phyloP scores from a whole-genome alignment of 2,329 filamentous ascomycete genomes.

The Purpureocillium takamizusanense region DNA sequence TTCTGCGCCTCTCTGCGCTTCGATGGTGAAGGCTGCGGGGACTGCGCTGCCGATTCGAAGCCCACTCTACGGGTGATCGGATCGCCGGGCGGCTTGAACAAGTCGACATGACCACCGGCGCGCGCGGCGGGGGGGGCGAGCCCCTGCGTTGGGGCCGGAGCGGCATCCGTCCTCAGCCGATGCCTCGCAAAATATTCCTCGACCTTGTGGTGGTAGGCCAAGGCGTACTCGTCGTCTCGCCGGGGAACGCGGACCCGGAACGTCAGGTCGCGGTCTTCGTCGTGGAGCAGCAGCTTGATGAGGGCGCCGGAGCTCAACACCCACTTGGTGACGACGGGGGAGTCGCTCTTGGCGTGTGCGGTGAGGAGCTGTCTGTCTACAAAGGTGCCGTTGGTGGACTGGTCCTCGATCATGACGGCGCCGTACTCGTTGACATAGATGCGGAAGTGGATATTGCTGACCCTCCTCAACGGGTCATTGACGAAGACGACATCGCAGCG shows the following conservation, averaged over 20 bases:
- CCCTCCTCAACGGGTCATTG: slow-evolving; percentile 58
- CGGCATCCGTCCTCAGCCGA: slow-evolving; percentile 21
- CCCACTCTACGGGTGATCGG: slow-evolving; percentile 4
- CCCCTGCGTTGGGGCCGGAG: slow-evolving; percentile 28
- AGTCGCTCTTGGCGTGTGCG: slow-evolving; percentile 24
- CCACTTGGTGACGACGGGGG: slow-evolving; percentile 28
- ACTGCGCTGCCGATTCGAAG: slow-evolving; percentile 1
- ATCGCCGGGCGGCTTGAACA: slow-evolving; percentile 19
- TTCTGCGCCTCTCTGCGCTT: slow-evolving; percentile 15
- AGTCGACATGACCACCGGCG: slow-evolving; percentile 31
- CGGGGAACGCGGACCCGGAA: slow-evolving; percentile 83
- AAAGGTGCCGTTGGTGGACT: slow-evolving; percentile 90
- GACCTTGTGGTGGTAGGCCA: slow-evolving; percentile 61
- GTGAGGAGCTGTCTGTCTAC: slow-evolving; percentile 66
- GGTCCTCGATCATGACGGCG: slow-evolving; percentile 84
- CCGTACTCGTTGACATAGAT: slow-evolving; percentile 85
- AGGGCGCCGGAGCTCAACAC: slow-evolving; percentile 66
- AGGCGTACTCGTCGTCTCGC: slow-evolving; percentile 56
- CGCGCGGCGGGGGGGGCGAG: slow-evolving; percentile 1
- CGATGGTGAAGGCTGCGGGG: slow-evolving; percentile 7
- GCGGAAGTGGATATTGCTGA: slow-evolving; percentile 94
- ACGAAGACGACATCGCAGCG: slow-evolving; percentile 65
- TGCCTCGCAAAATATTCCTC: slow-evolving; percentile 49
- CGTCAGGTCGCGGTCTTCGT: slow-evolving; percentile 50
- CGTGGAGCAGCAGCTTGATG: slow-evolving; percentile 57